Evolutionary conservation across 768 basidiomycete species (phyloP), one percentile per base, ranked within the genome.

Genomic region (Amanita molliuscula): DNA sequence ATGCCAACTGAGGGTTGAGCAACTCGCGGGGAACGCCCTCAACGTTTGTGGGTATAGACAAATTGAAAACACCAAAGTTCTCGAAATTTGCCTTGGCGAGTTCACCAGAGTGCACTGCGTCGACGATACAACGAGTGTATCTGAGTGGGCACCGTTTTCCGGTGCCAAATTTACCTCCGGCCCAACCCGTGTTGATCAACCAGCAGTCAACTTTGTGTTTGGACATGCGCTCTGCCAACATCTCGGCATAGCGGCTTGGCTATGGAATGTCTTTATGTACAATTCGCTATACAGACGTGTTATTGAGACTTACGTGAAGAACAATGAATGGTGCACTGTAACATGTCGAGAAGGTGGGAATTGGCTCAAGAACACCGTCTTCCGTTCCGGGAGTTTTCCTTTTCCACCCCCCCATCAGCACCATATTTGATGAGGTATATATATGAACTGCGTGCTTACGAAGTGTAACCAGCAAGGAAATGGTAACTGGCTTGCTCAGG

Each of bases 251-350:
- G 54, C 93, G 86, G 31, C 88, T 80, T 40, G 93, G 93, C 82
- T 84, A 56, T n/a, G 46, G 26, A 11, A 37, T 44, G 31, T 41
- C 25, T 50, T 35, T 40, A 50, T 15, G 47, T 47, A 28, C 47
- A 18, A 40, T 1, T 15, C 4, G 40, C 47, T 6, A 47, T 31
- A 38, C 51, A 48, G 37, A 29, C 16, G 21, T n/a, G 11, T 11
- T 28, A 50, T 8, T 6, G 4, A 16, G 11, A 68, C 81, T 35
- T 62, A 84, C 82, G 68, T 96, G 95, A 50, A 96, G 88, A 58
- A 97, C 85, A 65, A 99, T 97, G 79, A 99, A 98, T n/a, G 96
- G 96, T 36, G 94, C 92, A 58, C 87, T 88, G 79, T 97, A 99
- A 70, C 96, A 98, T 28, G 94, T 97, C 16, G 93, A 96, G 80